Evolutionary conservation across 2,329 filamentous ascomycete genomes (phyloP).

Genomic region (Geoglossum cookeanum): DNA sequence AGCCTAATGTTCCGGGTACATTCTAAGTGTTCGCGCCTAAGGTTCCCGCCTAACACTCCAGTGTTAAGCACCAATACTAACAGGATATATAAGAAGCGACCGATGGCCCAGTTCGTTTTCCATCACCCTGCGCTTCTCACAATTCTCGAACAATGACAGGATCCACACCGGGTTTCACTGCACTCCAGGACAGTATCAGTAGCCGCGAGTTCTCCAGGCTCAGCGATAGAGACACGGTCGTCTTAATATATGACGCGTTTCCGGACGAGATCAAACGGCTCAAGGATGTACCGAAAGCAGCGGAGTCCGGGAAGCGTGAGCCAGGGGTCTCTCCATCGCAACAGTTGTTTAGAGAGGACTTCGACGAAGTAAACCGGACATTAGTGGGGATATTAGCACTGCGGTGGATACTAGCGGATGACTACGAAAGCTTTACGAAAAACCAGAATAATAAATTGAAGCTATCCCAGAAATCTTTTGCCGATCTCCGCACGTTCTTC

Average conservation of each 20-base stretch:
- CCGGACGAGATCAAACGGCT: conserved; percentile 16
- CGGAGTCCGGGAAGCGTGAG: conserved; percentile 5
- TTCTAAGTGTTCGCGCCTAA: too few species aligned
- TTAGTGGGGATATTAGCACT: conserved; percentile 19
- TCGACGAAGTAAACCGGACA: conserved; percentile 23
- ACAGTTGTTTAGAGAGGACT: conserved; percentile 16
- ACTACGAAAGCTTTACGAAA: conserved; percentile 18
- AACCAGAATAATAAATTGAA: conserved; percentile 13
- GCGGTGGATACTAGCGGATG: conserved; percentile 19
- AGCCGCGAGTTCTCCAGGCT: too few species aligned
- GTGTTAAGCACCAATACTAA: too few species aligned
- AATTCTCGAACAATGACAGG: too few species aligned
- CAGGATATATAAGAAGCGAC: too few species aligned
- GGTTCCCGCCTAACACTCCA: too few species aligned
- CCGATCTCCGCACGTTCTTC: conserved; percentile 14
- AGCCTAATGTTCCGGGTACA: too few species aligned
- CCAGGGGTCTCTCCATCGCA: conserved; percentile 13
- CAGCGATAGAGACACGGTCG: too few species aligned
- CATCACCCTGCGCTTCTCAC: too few species aligned
- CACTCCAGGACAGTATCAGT: too few species aligned
- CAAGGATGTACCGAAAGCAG: conserved; percentile 14
- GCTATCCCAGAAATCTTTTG: conserved; percentile 16
- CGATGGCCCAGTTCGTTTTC: too few species aligned
- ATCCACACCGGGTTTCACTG: too few species aligned
- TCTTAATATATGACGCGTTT: conserved; percentile 8